phyloP scores from a whole-genome alignment of 2,329 filamentous ascomycete genomes.

The Fusarium sp. region DNA sequence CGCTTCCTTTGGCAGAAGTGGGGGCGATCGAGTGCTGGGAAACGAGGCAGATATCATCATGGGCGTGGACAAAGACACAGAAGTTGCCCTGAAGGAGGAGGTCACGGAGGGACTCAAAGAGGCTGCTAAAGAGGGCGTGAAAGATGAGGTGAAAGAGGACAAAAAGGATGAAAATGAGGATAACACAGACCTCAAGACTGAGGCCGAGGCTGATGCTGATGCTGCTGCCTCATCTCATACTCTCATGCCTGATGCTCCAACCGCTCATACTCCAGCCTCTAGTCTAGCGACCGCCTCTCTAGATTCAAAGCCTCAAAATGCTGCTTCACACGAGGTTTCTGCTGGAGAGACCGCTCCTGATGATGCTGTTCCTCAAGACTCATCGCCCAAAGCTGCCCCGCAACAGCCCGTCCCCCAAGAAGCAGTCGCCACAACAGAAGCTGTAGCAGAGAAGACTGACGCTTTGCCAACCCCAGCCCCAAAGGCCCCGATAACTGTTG shows the following conservation, averaged over 20 bases:
- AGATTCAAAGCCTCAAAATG: not conserved
- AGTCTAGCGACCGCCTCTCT: constrained; percentile 4
- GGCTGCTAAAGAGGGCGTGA: constrained; percentile 19
- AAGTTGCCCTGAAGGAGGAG: constrained; percentile 38
- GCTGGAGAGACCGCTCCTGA: not conserved
- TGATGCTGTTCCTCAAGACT: not conserved
- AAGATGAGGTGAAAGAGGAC: constrained; percentile 29
- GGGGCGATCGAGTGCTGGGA: constrained; percentile 19
- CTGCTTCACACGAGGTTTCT: constrained; percentile 3
- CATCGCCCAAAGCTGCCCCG: not conserved
- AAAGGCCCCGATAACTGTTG: not conserved
- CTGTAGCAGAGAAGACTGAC: constrained; percentile 10
- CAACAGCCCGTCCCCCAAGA: not conserved
- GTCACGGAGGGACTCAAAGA: constrained; percentile 28
- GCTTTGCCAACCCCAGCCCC: not conserved
- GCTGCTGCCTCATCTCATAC: constrained; percentile 14
- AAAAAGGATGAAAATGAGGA: constrained; percentile 19
- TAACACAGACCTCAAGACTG: not conserved
- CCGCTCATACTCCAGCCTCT: constrained; percentile 7
- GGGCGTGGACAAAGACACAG: constrained; percentile 37
- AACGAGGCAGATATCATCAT: constrained; percentile 23
- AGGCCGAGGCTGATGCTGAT: not conserved
- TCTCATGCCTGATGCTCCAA: constrained; percentile 8
- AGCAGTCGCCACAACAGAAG: constrained; percentile 12
- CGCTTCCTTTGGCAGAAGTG: constrained; percentile 18